phyloP scores from a whole-genome alignment of 176 grass and related monocot species.

The Miscanthus lutarioriparius region DNA sequence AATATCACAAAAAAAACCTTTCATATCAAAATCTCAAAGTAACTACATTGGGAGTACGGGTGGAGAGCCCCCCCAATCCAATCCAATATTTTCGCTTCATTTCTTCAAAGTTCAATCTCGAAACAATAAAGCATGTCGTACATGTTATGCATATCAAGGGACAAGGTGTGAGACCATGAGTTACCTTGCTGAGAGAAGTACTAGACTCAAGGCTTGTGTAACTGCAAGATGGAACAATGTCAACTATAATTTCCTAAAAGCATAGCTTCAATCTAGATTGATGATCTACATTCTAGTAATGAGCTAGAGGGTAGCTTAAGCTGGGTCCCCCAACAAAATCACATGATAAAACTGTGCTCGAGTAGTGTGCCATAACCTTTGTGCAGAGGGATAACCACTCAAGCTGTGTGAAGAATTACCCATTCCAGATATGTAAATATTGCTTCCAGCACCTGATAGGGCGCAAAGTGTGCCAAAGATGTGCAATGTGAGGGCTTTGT shows the following conservation, averaged over 20 bases:
- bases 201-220: conserved; percentile 35
- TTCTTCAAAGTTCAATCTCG: conserved; percentile 13
- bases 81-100: neutral
- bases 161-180: neutral
- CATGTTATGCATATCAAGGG: neutral
- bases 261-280: neutral
- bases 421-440: conserved; percentile 93
- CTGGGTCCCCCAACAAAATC: conserved; percentile 32
- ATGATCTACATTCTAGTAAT: conserved; percentile 29
- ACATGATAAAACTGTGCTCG: conserved; percentile 66
- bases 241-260: conserved; percentile 28
- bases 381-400: conserved; percentile 95
- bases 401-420: conserved; percentile 93
- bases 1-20: neutral
- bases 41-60: neutral
- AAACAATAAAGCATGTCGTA: neutral
- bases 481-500: conserved; percentile 77
- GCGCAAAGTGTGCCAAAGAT: conserved; percentile 86
- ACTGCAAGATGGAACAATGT: conserved; percentile 43
- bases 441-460: conserved; percentile 98
- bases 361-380: conserved; percentile 96
- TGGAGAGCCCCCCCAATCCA: neutral
- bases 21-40: neutral
- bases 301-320: conserved; percentile 20
- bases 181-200: conserved; percentile 51